Evolutionary conservation across 192 early-diverging fungal genomes (phyloP).

Genomic region (Paraglomus brasilianum): DNA sequence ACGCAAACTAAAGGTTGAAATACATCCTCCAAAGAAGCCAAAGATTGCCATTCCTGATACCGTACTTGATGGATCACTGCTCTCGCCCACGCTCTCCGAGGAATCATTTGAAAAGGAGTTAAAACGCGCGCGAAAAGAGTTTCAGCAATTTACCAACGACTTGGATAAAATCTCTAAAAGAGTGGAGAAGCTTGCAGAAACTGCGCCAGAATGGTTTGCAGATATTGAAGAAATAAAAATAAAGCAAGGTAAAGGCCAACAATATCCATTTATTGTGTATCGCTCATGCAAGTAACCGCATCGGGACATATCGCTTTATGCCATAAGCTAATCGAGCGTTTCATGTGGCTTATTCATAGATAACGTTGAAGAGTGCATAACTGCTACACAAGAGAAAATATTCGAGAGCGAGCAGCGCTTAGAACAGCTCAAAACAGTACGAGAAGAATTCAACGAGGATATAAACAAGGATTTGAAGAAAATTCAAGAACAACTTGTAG

Average conservation of each 20-base stretch:
- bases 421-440: slow-evolving; percentile 17
- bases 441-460: slow-evolving; percentile 20
- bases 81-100: background rate
- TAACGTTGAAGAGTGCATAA: slow-evolving; percentile 28
- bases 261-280: too few species aligned
- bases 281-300: too few species aligned
- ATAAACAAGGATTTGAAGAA: slow-evolving; percentile 31
- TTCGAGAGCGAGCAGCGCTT: slow-evolving; percentile 9
- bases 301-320: too few species aligned
- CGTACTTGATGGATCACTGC: background rate
- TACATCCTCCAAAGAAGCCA: background rate
- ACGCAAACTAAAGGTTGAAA: slow-evolving; percentile 2
- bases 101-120: slow-evolving; percentile 22
- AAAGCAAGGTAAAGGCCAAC: slow-evolving; percentile 28
- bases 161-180: slow-evolving; percentile 18
- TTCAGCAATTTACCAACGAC: slow-evolving; percentile 22
- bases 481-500: slow-evolving; percentile 29
- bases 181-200: slow-evolving; percentile 22
- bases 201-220: slow-evolving; percentile 11
- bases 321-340: too few species aligned
- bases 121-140: slow-evolving; percentile 3
- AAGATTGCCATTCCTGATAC: background rate
- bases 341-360: too few species aligned
- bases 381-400: slow-evolving; percentile 24
- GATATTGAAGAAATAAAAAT: slow-evolving; percentile 23